Conservation (phyloP, 441 rosid species). For the Aquilaria agallochum region DNA sequence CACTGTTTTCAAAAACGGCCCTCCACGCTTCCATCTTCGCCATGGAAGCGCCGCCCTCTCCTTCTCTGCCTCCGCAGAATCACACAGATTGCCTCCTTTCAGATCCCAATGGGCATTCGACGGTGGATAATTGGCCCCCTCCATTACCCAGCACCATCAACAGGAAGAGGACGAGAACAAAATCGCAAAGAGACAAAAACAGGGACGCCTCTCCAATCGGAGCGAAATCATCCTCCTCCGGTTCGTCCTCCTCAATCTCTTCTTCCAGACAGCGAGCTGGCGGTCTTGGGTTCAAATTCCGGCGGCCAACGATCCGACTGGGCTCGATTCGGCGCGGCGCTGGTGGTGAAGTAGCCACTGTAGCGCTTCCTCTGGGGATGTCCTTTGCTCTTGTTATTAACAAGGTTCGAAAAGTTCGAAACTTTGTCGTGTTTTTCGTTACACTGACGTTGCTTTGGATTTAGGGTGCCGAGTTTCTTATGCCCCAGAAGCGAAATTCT, state of each 20-base stretch:
- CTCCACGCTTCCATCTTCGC: background rate
- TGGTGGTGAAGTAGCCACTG: conserved; percentile 46
- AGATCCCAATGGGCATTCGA: conserved; percentile 20
- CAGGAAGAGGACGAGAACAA: conserved; percentile 34
- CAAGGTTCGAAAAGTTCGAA: conserved; percentile 51
- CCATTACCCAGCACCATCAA: conserved; percentile 5
- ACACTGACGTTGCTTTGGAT: background rate
- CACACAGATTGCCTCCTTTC: background rate
- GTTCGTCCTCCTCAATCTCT: conserved; percentile 17
- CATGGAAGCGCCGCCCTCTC: conserved; percentile 17
- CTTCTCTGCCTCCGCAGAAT: conserved; percentile 17
- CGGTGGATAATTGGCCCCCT: conserved; percentile 7
- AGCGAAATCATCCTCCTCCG: conserved; percentile 30
- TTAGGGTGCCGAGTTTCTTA: background rate
- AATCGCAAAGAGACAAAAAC: conserved; percentile 17
- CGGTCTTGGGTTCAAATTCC: conserved; percentile 33
- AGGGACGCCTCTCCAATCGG: conserved; percentile 10
- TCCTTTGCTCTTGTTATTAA: conserved; percentile 86
- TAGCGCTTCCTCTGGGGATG: conserved; percentile 91
- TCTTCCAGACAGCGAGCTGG: conserved; percentile 25
- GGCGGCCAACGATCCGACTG: conserved; percentile 35
- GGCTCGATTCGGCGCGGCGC: conserved; percentile 37
- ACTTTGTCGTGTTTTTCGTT: conserved; percentile 8
- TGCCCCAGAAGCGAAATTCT: too few relatives aligned
- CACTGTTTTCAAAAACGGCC: too few relatives aligned